These are phyloP conservation scores for Aspergillus ostianus DNA, from an alignment of 495 filamentous ascomycete species.

Conservation along the genomic window DNA sequence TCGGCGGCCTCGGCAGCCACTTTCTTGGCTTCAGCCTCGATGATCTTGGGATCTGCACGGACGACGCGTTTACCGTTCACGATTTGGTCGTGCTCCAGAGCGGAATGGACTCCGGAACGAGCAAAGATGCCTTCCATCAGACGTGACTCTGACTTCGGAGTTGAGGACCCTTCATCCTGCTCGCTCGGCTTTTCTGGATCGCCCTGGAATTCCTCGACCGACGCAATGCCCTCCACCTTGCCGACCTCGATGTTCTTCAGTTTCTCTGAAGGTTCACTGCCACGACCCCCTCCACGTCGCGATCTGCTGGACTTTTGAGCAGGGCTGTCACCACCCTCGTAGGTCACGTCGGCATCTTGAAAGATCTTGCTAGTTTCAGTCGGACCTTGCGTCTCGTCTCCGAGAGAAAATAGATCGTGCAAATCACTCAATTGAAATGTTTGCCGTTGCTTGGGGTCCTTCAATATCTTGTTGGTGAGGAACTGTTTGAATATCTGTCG, in stretches of 20 bases:
- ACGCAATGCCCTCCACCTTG: slow-evolving; percentile 56
- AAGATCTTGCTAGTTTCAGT: slow-evolving; percentile 87
- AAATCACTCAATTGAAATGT: slow-evolving; percentile 83
- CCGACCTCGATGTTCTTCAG: slow-evolving; percentile 44
- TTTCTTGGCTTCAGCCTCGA: slow-evolving; percentile 76
- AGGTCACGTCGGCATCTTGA: slow-evolving; percentile 73
- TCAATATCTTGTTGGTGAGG: slow-evolving; percentile 88
- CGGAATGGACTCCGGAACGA: slow-evolving; percentile 76
- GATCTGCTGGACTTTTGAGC: slow-evolving; percentile 23
- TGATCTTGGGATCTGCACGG: slow-evolving; percentile 65
- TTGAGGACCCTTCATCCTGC: slow-evolving; percentile 32
- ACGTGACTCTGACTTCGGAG: slow-evolving; percentile 55
- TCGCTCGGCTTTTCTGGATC: slow-evolving; percentile 38
- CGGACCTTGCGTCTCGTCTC: slow-evolving; percentile 59
- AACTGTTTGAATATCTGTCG: slow-evolving; percentile 98
- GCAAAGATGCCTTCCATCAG: slow-evolving; percentile 87
- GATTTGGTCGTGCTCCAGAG: slow-evolving; percentile 86
- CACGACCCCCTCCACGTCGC: slow-evolving; percentile 11
- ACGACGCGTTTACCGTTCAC: slow-evolving; percentile 65
- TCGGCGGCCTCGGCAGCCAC: slow-evolving; percentile 76
- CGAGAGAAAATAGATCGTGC: slow-evolving; percentile 86
- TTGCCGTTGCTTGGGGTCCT: slow-evolving; percentile 84
- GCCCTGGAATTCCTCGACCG: slow-evolving; percentile 53
- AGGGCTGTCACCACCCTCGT: slow-evolving; percentile 22
- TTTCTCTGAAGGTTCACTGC: slow-evolving; percentile 4